A percentile compares a stretch with the other conserved stretches of the same genome.
These are phyloP conservation scores for Vitis hybrid DNA, from an alignment of 177 flowering plant genomes.

Conservation along the genomic window DNA sequence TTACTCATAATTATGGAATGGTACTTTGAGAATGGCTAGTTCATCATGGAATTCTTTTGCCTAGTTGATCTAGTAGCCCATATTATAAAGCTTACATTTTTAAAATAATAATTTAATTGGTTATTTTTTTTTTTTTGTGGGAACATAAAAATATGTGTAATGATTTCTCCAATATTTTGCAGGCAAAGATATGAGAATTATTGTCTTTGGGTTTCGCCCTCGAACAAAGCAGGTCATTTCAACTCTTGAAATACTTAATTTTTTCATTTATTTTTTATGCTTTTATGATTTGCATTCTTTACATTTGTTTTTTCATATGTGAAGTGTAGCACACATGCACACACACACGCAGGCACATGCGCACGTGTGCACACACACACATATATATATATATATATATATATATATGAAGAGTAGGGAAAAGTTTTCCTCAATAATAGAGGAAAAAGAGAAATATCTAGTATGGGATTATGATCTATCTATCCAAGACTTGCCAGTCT, in stretches of 20 bases:
- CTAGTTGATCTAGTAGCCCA: neutral
- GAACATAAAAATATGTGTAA: neutral
- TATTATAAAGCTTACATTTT: neutral
- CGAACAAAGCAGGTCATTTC: slow-evolving; percentile 76
- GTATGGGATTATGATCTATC: too few relatives aligned
- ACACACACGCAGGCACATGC: too few relatives aligned
- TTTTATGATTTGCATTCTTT: neutral
- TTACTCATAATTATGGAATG: too few relatives aligned
- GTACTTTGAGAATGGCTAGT: too few relatives aligned
- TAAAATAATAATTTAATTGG: neutral
- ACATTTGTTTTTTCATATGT: neutral
- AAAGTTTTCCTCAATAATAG: too few relatives aligned
- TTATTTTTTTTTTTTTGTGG: neutral
- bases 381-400: too few relatives aligned
- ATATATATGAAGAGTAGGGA: too few relatives aligned
- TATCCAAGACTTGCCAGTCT: too few relatives aligned
- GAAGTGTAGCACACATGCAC: too few relatives aligned
- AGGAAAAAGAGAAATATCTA: too few relatives aligned
- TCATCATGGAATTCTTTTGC: neutral
- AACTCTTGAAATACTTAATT: neutral
- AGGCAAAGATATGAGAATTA: slow-evolving; percentile 97
- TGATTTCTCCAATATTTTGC: slow-evolving; percentile 24
- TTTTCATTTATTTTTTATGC: neutral
- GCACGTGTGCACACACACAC: too few relatives aligned
- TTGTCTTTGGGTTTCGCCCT: slow-evolving; percentile 86